Base-by-base conservation (phyloP, 441 rosid species). In the Bruguiera hainesii region DNA sequence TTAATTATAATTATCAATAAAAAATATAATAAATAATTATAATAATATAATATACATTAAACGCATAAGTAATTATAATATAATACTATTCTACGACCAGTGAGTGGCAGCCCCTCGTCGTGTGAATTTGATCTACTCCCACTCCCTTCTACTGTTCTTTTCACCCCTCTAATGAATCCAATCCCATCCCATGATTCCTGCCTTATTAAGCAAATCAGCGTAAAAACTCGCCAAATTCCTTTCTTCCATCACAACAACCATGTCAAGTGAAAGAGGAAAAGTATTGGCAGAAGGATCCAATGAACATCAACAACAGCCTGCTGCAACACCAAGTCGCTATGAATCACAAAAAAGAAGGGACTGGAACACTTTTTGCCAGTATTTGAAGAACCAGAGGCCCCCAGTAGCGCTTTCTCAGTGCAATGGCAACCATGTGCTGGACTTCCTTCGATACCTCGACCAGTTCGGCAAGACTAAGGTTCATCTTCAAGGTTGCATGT, bases 391-490 rank as follows among this genome's bases (percentile, higher is more conserved):
- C 78, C 92, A 87, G 61, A 83, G 87, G 46, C 97, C 97, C 0
- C 89, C 92, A 0, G 90, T 90, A 0, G 74, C 83, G 26, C 80
- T 88, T 59, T 82, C 92, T 3, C 84, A 83, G 73, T 88, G 95
- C 76, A 82, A 83, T 35, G 75, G 82, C 19, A 82, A 73, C 72
- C 88, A 90, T 42, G 88, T 90, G 55, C 79, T 90, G 3, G 89
- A 90, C 5, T 90, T 90, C 61, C 92, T 90, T 37, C 75, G 86
- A 30, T 90, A 90, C 63, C 82, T 89, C 1, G 94, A 89, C 59
- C 96, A 88, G 70, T 89, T 89, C 4, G 96, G 96, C 10, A 89
- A 89, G 77, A 90, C 96, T 13, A 90, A 84, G 62, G 97, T 90
- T 60, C 97, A 90, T 78, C 30, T 82, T 7, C 85, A 82, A 58